Base-by-base conservation (phyloP, 352 stramenopile genomes). In the Pythium vanterpoolii region DNA sequence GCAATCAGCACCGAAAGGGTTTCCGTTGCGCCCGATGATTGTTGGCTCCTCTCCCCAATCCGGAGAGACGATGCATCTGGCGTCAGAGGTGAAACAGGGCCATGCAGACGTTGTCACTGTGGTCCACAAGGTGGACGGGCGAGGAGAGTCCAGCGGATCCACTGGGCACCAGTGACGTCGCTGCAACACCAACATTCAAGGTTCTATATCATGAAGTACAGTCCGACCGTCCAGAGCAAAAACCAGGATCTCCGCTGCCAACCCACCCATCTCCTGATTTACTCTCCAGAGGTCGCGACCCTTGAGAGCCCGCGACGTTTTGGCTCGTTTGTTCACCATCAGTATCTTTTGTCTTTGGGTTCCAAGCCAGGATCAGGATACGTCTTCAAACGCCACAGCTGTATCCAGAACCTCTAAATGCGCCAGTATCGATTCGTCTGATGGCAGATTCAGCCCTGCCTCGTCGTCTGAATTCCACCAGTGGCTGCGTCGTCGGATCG, bases 261-360 rank as follows among this genome's bases (percentile, higher is more conserved):
- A 21, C 34, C 18, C 18, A 36, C 49, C 36, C 50, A 57, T 48
- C 38, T 27, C 16, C 18, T 23, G 16, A 28, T 51, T n/a, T n/a
- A 26, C 27, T 18, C 34, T 11, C 38, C 50, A 57, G 50, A 57
- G 50, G 50, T 47, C 50, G 50, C 50, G 50, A 57, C 50, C 50
- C 23, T 57, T 57, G 21, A 26, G 21, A n/a, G 4, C 19, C 24
- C 11, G 21, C 49, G 49, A 48, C 50, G 36, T 39, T 57, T 57
- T 38, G 39, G 28, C 23, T 24, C 18, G 14, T 16, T 28, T 36
- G 21, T 42, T 42, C 14, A 9, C 34, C 7, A 21, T 42, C 14
- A 5, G 4, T 8, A 23, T 21, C 13, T 42, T 42, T 11, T 36
- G 31, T 13, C 31, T 36, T 11, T 36, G 31, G 34, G 14, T 16